These are phyloP conservation scores for Tetracladium setigerum DNA, from an alignment of 495 filamentous ascomycete genomes.

Conservation along the genomic window DNA sequence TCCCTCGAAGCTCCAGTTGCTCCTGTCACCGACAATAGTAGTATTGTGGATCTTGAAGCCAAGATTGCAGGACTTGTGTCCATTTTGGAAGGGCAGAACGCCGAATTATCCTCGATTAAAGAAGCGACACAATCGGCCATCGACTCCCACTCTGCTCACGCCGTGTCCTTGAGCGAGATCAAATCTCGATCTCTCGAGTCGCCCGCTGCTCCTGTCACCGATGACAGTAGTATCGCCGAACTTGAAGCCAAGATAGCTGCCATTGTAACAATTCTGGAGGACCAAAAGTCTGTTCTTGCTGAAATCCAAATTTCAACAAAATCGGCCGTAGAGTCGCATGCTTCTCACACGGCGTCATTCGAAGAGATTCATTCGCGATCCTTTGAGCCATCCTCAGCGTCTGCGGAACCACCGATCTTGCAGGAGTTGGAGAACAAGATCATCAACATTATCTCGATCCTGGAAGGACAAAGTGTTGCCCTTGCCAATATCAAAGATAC, in stretches of 20 bases:
- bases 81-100: not conserved
- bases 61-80: not conserved
- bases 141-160: not conserved
- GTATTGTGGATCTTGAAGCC: not conserved
- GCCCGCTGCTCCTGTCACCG: not conserved
- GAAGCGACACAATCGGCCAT: not conserved
- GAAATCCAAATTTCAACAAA: constrained; percentile 1
- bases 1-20: constrained; percentile 1
- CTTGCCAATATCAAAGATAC: constrained; percentile 11
- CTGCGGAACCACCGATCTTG: constrained; percentile 3
- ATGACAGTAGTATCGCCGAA: not conserved
- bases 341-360: constrained; percentile 5
- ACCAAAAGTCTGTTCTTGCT: constrained; percentile 2
- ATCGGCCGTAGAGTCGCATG: constrained; percentile 6
- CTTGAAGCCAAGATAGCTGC: constrained; percentile 1
- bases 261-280: constrained; percentile 4
- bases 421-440: not conserved
- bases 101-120: not conserved
- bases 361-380: constrained; percentile 8
- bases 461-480: not conserved
- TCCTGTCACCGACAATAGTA: no score
- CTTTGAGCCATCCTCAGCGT: constrained; percentile 2
- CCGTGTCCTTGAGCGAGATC: not conserved
- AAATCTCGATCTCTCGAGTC: no score
- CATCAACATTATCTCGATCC: not conserved